phyloP scores from a whole-genome alignment of 768 basidiomycete species.

The Tricholoma terreum region DNA sequence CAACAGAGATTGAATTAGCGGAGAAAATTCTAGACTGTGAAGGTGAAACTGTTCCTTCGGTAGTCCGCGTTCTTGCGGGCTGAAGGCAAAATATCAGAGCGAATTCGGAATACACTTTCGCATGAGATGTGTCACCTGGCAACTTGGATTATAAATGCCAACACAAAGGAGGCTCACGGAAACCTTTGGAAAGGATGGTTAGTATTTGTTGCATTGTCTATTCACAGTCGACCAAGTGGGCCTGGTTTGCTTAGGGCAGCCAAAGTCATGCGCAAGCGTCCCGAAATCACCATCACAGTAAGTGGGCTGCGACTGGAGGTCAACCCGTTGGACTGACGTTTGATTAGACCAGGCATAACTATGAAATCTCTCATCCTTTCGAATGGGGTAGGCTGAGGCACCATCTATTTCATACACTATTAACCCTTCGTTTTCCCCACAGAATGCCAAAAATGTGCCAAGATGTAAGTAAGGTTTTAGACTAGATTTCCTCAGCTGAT shows the following conservation, averaged over 20 bases:
- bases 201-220: constrained; percentile 11
- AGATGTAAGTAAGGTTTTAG: constrained; percentile 43
- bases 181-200: constrained; percentile 71
- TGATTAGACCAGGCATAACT: constrained; percentile 67
- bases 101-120: constrained; percentile 77
- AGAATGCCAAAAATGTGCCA: constrained; percentile 65
- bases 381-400: constrained; percentile 50
- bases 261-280: constrained; percentile 63
- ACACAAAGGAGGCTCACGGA: constrained; percentile 73
- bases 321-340: background rate
- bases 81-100: constrained; percentile 43
- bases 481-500: background rate
- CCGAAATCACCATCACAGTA: constrained; percentile 73
- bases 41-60: constrained; percentile 39
- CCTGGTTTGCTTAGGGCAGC: constrained; percentile 47
- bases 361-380: constrained; percentile 71
- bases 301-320: constrained; percentile 1
- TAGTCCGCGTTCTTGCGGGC: background rate
- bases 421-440: constrained; percentile 5
- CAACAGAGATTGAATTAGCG: constrained; percentile 72
- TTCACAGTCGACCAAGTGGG: background rate
- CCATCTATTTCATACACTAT: background rate
- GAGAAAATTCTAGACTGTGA: constrained; percentile 77
- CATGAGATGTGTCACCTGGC: constrained; percentile 95
- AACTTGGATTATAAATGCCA: constrained; percentile 74